Evolutionary conservation across 345 rosid genomes (phyloP).

Genomic region (Ailanthus altissimus): DNA sequence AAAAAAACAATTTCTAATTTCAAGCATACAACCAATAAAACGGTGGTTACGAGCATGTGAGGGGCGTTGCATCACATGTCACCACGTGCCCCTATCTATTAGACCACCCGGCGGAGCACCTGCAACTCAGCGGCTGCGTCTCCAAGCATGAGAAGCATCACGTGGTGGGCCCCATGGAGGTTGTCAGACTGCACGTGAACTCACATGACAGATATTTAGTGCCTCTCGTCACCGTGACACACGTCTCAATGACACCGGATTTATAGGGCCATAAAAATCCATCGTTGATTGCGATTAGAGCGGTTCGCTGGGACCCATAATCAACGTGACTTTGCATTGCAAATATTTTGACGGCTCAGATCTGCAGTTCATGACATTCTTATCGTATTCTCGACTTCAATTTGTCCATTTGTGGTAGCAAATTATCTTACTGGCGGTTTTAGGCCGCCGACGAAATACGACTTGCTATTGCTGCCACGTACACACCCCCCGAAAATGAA

Average conservation of each 20-base stretch:
- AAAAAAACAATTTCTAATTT: background rate
- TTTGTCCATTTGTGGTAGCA: background rate
- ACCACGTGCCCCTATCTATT: constrained; percentile 22
- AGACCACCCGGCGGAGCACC: constrained; percentile 32
- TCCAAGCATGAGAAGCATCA: constrained; percentile 19
- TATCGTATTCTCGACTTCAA: constrained; percentile 8
- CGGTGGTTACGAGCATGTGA: constrained; percentile 29
- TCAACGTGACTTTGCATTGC: constrained; percentile 24
- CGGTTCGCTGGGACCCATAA: background rate
- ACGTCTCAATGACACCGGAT: constrained; percentile 28
- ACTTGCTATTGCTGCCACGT: background rate
- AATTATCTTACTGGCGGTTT: background rate
- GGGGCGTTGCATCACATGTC: constrained; percentile 15
- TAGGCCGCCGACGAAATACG: background rate
- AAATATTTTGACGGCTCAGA: constrained; percentile 41
- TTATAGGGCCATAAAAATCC: constrained; percentile 27
- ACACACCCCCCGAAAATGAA: background rate
- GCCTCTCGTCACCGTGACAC: constrained; percentile 16
- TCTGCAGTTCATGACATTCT: constrained; percentile 21
- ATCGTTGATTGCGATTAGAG: constrained; percentile 32
- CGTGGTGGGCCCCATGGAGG: constrained; percentile 47
- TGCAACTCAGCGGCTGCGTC: constrained; percentile 12
- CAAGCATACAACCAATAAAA: background rate
- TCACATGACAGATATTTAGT: constrained; percentile 49
- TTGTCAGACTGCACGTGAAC: constrained; percentile 59